Percentiles rank a stretch among this genome's conserved stretches.
These are phyloP conservation scores for Ophiostoma novo-ulmi DNA, from an alignment of 2,329 filamentous ascomycete genomes.

Conservation along the genomic window DNA sequence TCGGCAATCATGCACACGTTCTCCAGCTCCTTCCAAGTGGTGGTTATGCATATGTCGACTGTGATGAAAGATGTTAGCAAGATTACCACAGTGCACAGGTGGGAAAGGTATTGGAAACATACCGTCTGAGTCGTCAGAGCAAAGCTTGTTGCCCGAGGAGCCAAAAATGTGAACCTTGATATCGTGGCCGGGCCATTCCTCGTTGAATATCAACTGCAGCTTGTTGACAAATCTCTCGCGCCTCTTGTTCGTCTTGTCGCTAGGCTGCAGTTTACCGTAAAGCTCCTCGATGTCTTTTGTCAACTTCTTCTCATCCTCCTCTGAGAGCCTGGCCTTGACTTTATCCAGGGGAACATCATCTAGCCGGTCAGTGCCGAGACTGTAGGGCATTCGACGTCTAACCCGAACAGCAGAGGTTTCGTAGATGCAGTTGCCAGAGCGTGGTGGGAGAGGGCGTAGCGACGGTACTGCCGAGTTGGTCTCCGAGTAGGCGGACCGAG, in stretches of 20 bases:
- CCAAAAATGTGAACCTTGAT: constrained; percentile 93
- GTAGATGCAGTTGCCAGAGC: constrained; percentile 68
- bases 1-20: constrained; percentile 87
- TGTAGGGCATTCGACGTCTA: constrained; percentile 86
- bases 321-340: constrained; percentile 63
- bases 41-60: constrained; percentile 98
- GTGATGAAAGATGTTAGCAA: neutral
- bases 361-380: constrained; percentile 72
- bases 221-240: constrained; percentile 75
- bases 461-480: constrained; percentile 70
- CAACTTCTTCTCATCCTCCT: constrained; percentile 69
- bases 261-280: constrained; percentile 80
- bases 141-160: constrained; percentile 93
- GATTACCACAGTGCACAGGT: neutral
- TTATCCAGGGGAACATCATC: constrained; percentile 67
- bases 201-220: constrained; percentile 79
- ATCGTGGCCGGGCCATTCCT: constrained; percentile 84
- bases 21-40: constrained; percentile 79
- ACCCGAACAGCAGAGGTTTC: constrained; percentile 80
- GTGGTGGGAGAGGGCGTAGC: constrained; percentile 58
- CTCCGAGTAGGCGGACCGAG: constrained; percentile 85
- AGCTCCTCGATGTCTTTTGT: constrained; percentile 78
- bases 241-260: constrained; percentile 68
- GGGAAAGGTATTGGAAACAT: constrained; percentile 35
- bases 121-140: constrained; percentile 95